A percentile compares a stretch with the other conserved stretches of the same genome.
These are phyloP conservation scores for Fusarium oligoseptatum DNA, from an alignment of 2,329 filamentous ascomycete genomes.

Conservation along the genomic window DNA sequence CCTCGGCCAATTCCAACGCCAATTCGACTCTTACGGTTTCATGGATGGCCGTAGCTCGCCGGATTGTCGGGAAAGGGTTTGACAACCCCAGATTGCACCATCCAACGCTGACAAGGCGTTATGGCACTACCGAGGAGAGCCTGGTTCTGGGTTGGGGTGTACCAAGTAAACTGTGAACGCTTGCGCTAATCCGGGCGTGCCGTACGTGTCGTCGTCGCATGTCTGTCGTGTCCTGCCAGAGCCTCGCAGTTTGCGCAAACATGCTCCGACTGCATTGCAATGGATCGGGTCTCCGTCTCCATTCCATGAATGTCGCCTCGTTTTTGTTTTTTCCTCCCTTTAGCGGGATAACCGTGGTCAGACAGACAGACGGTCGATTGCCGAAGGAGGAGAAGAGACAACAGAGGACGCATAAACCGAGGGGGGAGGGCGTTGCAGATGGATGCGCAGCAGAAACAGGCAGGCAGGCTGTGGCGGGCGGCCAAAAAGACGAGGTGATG, in stretches of 20 bases:
- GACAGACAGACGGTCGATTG: slow-evolving; percentile 3
- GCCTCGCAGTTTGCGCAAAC: slow-evolving; percentile 7
- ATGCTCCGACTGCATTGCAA: neutral
- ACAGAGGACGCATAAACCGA: slow-evolving; percentile 20
- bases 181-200: slow-evolving; percentile 17
- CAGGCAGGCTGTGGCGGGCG: slow-evolving; percentile 35
- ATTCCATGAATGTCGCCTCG: slow-evolving; percentile 2
- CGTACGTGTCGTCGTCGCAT: neutral
- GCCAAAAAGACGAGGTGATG: slow-evolving; percentile 39
- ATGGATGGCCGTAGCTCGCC: slow-evolving; percentile 7
- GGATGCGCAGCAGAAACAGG: slow-evolving; percentile 25
- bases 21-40: neutral
- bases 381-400: slow-evolving; percentile 15
- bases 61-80: slow-evolving; percentile 38
- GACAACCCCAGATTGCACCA: slow-evolving; percentile 48
- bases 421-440: slow-evolving; percentile 17
- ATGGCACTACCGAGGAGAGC: slow-evolving; percentile 37
- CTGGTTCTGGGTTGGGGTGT: slow-evolving; percentile 26
- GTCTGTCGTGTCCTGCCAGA: neutral
- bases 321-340: slow-evolving; percentile 1
- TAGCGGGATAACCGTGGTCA: slow-evolving; percentile 7
- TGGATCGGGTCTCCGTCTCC: neutral
- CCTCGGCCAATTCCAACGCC: slow-evolving; percentile 4
- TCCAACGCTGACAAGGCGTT: slow-evolving; percentile 47
- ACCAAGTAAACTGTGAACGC: slow-evolving; percentile 24